Conservation (phyloP, 805 yeast species). For the Wickerhamomyces canadensis region DNA sequence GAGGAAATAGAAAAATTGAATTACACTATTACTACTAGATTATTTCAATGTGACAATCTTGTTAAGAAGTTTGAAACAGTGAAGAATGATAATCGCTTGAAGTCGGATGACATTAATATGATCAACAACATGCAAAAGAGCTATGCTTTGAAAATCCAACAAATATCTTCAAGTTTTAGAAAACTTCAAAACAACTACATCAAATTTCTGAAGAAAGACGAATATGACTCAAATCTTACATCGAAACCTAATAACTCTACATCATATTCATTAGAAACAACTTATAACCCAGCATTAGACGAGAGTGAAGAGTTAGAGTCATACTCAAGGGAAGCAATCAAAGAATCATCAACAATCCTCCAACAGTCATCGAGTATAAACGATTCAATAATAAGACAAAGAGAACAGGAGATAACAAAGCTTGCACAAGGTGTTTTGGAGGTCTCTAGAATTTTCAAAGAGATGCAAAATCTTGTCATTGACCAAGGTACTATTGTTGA, state of each 20-base stretch:
- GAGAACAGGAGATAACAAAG: constrained; percentile 86
- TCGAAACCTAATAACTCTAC: constrained; percentile 2
- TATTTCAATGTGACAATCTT: constrained; percentile 73
- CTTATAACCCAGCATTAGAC: constrained; percentile 24
- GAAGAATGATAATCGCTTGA: constrained; percentile 26
- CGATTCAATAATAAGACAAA: constrained; percentile 48
- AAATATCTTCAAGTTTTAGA: constrained; percentile 68
- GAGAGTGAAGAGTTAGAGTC: constrained; percentile 39
- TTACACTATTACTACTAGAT: constrained; percentile 63
- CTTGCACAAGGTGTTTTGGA: constrained; percentile 94
- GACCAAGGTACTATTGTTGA: constrained; percentile 95
- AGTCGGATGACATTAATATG: constrained; percentile 51
- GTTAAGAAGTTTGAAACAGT: constrained; percentile 60
- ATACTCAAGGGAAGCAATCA: constrained; percentile 48
- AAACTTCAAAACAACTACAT: constrained; percentile 87
- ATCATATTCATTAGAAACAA: background rate
- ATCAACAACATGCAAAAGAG: constrained; percentile 76
- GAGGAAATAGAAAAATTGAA: constrained; percentile 74
- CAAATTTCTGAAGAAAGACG: constrained; percentile 77
- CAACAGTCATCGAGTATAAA: constrained; percentile 30
- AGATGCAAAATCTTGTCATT: constrained; percentile 83
- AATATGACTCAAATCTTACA: constrained; percentile 39
- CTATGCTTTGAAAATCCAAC: constrained; percentile 82
- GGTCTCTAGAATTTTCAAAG: constrained; percentile 87
- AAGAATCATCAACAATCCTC: constrained; percentile 37